These are phyloP conservation scores for Luvunga scandens DNA, from an alignment of 345 rosid species.

Conservation along the genomic window DNA sequence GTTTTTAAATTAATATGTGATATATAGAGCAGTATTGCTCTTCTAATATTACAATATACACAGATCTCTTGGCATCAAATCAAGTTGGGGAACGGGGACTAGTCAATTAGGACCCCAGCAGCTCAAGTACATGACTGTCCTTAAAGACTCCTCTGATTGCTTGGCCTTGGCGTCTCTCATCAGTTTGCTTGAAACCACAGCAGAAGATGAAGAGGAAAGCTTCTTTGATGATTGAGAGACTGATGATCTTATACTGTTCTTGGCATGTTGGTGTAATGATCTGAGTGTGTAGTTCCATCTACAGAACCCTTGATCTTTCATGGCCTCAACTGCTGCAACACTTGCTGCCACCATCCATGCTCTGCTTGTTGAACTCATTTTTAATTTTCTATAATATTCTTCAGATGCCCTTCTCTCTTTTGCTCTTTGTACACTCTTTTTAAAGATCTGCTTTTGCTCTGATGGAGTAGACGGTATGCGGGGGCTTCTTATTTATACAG, in stretches of 20 bases:
- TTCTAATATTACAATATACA: neutral
- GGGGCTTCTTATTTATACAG: neutral
- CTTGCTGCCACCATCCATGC: conserved; percentile 50
- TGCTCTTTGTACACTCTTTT: neutral
- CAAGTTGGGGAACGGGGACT: neutral
- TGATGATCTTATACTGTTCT: conserved; percentile 36
- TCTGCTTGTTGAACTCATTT: conserved; percentile 30
- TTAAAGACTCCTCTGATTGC: conserved; percentile 43
- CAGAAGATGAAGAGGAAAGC: conserved; percentile 27
- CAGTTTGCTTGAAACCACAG: neutral
- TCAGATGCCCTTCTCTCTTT: neutral
- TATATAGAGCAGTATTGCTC: neutral
- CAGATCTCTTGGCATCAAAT: conserved; percentile 15
- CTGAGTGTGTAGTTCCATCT: conserved; percentile 52
- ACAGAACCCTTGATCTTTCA: conserved; percentile 61
- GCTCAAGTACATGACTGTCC: conserved; percentile 57
- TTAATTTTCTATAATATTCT: neutral
- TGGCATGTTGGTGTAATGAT: conserved; percentile 43
- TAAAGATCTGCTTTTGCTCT: neutral
- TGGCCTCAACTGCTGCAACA: conserved; percentile 60
- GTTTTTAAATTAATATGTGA: neutral
- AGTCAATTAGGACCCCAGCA: conserved; percentile 33
- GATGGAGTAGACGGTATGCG: neutral
- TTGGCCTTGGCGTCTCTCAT: conserved; percentile 7
- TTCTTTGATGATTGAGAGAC: conserved; percentile 39